A percentile compares a stretch with the other conserved stretches of the same genome.
These are phyloP conservation scores for Podospora pseudocomata DNA, from an alignment of 495 filamentous ascomycete species.

Conservation along the genomic window DNA sequence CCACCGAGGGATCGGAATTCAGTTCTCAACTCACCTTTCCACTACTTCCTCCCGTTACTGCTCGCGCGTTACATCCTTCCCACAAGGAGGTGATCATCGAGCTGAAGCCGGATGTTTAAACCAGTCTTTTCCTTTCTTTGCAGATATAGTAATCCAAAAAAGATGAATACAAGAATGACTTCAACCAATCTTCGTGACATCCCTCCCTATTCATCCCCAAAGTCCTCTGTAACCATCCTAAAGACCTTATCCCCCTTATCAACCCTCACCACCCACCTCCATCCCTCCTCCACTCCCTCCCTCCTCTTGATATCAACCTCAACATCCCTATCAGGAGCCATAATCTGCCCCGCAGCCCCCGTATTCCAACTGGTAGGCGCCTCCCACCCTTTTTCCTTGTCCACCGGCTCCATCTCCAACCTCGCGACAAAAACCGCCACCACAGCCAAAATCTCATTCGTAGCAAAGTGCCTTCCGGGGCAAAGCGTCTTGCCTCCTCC, in stretches of 20 bases:
- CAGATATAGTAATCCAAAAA: neutral
- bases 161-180: neutral
- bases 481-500: slow-evolving; percentile 50
- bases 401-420: slow-evolving; percentile 24
- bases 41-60: neutral
- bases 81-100: neutral
- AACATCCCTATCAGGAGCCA: slow-evolving; percentile 32
- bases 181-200: neutral
- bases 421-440: slow-evolving; percentile 24
- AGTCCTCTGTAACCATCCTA: slow-evolving; percentile 31
- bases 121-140: neutral
- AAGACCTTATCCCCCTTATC: slow-evolving; percentile 29
- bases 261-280: slow-evolving; percentile 22
- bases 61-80: neutral
- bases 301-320: slow-evolving; percentile 29
- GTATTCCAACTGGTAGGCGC: slow-evolving; percentile 26
- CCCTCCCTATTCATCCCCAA: neutral
- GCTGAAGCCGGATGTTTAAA: neutral
- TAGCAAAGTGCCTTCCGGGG: slow-evolving; percentile 54
- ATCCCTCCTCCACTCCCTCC: slow-evolving; percentile 23
- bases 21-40: neutral
- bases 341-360: slow-evolving; percentile 24
- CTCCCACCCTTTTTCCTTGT: slow-evolving; percentile 16
- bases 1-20: neutral
- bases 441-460: slow-evolving; percentile 48